Percentiles rank a stretch among this genome's conserved stretches.
Conservation (phyloP, 352 stramenopile species). For the Pythium phragmiticola region DNA sequence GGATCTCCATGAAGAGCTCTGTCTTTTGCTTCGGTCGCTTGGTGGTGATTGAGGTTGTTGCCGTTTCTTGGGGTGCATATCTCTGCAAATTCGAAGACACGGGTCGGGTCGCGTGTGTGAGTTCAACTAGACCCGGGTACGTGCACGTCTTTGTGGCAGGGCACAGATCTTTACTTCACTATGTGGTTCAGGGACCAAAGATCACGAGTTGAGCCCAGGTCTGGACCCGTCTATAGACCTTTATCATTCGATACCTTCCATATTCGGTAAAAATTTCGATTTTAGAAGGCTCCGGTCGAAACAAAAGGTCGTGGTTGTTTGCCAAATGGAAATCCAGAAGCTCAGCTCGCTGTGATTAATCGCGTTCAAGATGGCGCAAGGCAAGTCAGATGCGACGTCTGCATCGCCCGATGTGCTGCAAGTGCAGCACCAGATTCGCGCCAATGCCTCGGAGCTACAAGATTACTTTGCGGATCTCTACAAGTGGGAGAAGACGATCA, state of each 20-base stretch:
- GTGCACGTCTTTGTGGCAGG: conserved; percentile 9
- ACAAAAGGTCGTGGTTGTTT: neutral
- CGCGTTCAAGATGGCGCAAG: conserved; percentile 22
- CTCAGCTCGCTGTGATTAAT: neutral
- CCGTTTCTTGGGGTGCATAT: conserved; percentile 13
- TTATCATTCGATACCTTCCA: neutral
- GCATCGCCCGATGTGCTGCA: conserved; percentile 40
- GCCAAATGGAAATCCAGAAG: neutral
- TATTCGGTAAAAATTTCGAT: neutral
- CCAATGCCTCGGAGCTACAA: conserved; percentile 73
- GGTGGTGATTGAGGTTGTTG: conserved; percentile 19
- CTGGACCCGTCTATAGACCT: neutral
- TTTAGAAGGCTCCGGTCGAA: conserved; percentile 2
- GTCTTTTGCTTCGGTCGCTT: neutral
- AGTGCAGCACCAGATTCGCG: conserved; percentile 81
- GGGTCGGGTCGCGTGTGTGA: conserved; percentile 8
- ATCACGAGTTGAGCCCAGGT: too few species aligned
- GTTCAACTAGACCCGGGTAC: conserved; percentile 17
- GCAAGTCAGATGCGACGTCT: conserved; percentile 27
- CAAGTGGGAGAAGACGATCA: conserved; percentile 74
- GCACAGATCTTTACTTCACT: neutral
- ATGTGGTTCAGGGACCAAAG: neutral
- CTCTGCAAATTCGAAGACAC: conserved; percentile 9
- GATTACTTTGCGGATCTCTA: conserved; percentile 81
- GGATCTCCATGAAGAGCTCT: conserved; percentile 46